phyloP scores from a whole-genome alignment of 257 asterid genomes.

The Nicotiana tabacum region DNA sequence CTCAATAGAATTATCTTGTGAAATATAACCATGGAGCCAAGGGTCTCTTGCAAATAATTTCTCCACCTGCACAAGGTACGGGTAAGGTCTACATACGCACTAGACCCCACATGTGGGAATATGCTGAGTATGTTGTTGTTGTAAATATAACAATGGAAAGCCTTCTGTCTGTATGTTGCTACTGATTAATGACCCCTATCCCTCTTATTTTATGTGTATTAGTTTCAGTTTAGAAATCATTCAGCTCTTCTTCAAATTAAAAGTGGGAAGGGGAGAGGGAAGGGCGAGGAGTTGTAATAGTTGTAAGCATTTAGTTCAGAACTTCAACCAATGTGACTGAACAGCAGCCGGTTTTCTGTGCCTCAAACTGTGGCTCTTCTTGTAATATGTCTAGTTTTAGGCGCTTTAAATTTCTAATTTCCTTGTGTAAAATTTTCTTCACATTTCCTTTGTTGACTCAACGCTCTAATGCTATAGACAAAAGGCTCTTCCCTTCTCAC shows the following conservation, averaged over 20 bases:
- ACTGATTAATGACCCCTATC: background rate
- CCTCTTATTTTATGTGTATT: background rate
- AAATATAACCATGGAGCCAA: too few relatives aligned
- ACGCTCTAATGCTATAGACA: too few relatives aligned
- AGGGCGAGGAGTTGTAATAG: background rate
- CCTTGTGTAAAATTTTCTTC: background rate
- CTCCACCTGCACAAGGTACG: too few relatives aligned
- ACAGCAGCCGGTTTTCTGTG: background rate
- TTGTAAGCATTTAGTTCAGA: background rate
- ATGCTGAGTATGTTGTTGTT: too few relatives aligned
- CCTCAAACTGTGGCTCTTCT: background rate
- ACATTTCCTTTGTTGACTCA: background rate
- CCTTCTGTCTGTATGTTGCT: background rate
- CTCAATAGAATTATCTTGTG: too few relatives aligned
- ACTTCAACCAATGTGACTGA: background rate
- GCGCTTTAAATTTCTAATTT: background rate
- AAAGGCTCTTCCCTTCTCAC: too few relatives aligned
- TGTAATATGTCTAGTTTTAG: background rate
- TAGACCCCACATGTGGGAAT: too few relatives aligned
- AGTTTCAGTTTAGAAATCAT: background rate
- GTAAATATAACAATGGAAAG: background rate
- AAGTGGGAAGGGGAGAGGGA: too few relatives aligned
- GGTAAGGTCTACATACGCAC: too few relatives aligned
- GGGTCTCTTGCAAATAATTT: too few relatives aligned
- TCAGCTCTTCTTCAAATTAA: background rate